A percentile compares a stretch with the other conserved stretches of the same genome.
phyloP scores from a whole-genome alignment of 169 alveolate genomes.

The Plasmodium chabaudi region DNA sequence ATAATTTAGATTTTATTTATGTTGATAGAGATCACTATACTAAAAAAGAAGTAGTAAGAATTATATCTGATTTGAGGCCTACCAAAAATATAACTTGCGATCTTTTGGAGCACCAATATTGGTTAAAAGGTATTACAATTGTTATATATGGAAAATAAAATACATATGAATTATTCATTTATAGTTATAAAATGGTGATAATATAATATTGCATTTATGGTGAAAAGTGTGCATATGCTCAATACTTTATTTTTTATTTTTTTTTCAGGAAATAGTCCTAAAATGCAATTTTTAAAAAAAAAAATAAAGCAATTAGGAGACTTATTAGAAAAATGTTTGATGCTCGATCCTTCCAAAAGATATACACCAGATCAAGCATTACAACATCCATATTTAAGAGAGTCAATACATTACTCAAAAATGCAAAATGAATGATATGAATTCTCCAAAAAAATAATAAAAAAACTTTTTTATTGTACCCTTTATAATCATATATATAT shows the following conservation, averaged over 20 bases:
- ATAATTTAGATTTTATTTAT: constrained; percentile 85
- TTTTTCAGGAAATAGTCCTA: constrained; percentile 79
- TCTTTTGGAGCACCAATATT: constrained; percentile 84
- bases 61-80: constrained; percentile 86
- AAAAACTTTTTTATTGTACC: no score
- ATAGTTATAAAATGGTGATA: no score
- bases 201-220: neutral
- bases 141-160: neutral
- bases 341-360: constrained; percentile 96
- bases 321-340: constrained; percentile 94
- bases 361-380: constrained; percentile 96
- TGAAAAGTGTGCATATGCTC: neutral
- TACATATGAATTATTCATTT: no score
- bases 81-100: constrained; percentile 86
- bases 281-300: constrained; percentile 81
- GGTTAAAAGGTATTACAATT: constrained; percentile 79
- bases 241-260: constrained; percentile 15
- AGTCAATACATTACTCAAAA: constrained; percentile 75
- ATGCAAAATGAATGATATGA: constrained; percentile 38
- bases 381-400: constrained; percentile 93
- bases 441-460: no score
- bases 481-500: neutral
- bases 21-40: constrained; percentile 85
- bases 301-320: constrained; percentile 92
- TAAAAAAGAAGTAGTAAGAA: constrained; percentile 85